These are phyloP conservation scores for Helotiales sp. DNA, from an alignment of 2,329 filamentous ascomycete species.

Conservation along the genomic window DNA sequence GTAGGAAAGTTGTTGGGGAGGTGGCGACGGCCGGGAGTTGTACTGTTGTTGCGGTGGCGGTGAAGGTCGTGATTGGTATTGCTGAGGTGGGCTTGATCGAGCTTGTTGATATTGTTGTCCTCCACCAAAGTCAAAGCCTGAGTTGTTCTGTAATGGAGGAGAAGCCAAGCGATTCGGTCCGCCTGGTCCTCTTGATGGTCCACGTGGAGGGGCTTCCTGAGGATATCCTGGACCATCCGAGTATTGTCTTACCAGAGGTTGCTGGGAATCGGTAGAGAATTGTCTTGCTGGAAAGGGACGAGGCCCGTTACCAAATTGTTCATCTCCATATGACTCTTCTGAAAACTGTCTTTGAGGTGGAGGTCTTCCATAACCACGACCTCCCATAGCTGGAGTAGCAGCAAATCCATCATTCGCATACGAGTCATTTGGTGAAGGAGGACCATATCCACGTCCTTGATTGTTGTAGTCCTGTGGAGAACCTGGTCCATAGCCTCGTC, in stretches of 20 bases:
- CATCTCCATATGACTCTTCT: constrained; percentile 17
- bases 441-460: constrained; percentile 16
- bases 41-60: background rate
- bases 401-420: constrained; percentile 13
- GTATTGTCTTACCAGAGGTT: constrained; percentile 27
- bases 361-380: constrained; percentile 18
- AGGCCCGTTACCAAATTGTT: constrained; percentile 8
- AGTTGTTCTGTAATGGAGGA: constrained; percentile 26
- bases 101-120: constrained; percentile 13
- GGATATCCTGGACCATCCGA: constrained; percentile 19
- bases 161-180: constrained; percentile 26
- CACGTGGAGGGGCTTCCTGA: constrained; percentile 4
- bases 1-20: constrained; percentile 17
- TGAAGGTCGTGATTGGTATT: constrained; percentile 14
- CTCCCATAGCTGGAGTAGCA: constrained; percentile 5
- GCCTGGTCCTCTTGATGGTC: constrained; percentile 22
- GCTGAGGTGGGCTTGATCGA: constrained; percentile 17
- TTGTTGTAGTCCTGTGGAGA: constrained; percentile 5
- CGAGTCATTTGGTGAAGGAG: constrained; percentile 20
- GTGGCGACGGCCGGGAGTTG: constrained; percentile 14
- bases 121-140: constrained; percentile 29
- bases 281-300: constrained; percentile 25
- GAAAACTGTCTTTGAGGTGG: constrained; percentile 25
- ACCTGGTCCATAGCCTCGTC: constrained; percentile 9
- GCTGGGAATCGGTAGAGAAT: constrained; percentile 26